Conservation (phyloP, 2,329 filamentous ascomycete genomes). For the Alternaria arbusti region DNA sequence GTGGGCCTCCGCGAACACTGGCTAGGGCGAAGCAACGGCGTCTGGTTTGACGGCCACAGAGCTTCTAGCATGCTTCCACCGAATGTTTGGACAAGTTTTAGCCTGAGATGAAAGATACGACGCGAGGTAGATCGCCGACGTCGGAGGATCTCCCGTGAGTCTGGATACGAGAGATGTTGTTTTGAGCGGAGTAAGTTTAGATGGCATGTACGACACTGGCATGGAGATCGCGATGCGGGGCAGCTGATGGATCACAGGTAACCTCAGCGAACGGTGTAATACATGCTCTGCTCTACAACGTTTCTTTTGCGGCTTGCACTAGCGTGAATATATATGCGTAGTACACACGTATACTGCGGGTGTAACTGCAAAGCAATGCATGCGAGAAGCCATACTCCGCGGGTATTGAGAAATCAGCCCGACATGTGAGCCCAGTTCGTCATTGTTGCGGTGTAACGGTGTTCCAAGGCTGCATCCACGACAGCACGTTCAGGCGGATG, state of each 20-base stretch:
- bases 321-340: background rate
- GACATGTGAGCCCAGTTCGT: background rate
- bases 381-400: background rate
- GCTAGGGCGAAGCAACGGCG: background rate
- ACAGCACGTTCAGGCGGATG: background rate
- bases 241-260: background rate
- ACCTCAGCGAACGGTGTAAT: background rate
- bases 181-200: background rate
- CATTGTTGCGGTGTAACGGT: background rate
- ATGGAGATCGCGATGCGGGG: background rate
- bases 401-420: background rate
- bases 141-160: background rate
- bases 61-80: background rate
- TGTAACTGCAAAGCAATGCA: background rate
- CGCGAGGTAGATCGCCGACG: background rate
- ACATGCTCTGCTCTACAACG: background rate
- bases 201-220: background rate
- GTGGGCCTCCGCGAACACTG: background rate
- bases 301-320: constrained; percentile 1
- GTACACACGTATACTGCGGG: background rate
- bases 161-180: background rate
- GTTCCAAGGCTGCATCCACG: background rate
- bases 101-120: background rate
- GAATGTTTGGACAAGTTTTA: background rate
- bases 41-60: background rate